Evolutionary conservation across 169 alveolate species (phyloP).

Genomic region (Eimeria necatrix): DNA sequence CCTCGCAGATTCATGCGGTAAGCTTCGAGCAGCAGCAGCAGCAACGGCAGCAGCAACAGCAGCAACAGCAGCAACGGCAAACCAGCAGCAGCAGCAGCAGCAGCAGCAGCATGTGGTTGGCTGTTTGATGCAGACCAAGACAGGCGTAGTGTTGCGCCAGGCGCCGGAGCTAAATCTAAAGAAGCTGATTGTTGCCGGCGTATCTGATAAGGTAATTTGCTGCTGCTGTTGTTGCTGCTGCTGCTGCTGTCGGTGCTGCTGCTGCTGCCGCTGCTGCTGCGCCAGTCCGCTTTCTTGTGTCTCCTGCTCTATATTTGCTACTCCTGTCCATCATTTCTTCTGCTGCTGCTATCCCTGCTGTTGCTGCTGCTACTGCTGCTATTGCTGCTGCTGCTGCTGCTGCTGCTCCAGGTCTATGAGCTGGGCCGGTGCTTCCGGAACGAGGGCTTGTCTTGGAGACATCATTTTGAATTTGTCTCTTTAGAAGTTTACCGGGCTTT

Average conservation of each 20-base stretch:
- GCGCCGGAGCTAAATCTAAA: constrained; percentile 99
- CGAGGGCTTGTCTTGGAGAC: constrained; percentile 97
- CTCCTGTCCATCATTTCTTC: background rate
- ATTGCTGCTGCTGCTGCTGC: constrained; percentile 17
- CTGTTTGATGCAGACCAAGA: constrained; percentile 9
- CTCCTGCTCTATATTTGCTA: background rate
- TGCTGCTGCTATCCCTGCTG: background rate
- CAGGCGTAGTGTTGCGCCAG: constrained; percentile 95
- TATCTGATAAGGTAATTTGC: constrained; percentile 85
- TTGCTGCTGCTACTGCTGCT: background rate
- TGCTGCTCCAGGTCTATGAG: constrained; percentile 93
- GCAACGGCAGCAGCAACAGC: background rate
- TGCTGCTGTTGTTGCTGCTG: background rate
- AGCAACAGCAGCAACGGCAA: background rate
- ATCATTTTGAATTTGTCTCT: constrained; percentile 99
- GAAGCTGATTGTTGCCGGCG: constrained; percentile 97
- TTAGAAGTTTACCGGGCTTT: constrained; percentile 97
- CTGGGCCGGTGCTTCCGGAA: constrained; percentile 98
- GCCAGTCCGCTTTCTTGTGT: background rate
- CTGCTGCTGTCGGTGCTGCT: background rate
- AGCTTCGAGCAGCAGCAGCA: constrained; percentile 7
- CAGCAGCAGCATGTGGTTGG: background rate
- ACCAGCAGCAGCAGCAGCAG: background rate
- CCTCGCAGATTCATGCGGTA: constrained; percentile 42
- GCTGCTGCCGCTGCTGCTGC: background rate